Conservation (phyloP, 2,329 filamentous ascomycete species). For the Trichoderma sp. region DNA sequence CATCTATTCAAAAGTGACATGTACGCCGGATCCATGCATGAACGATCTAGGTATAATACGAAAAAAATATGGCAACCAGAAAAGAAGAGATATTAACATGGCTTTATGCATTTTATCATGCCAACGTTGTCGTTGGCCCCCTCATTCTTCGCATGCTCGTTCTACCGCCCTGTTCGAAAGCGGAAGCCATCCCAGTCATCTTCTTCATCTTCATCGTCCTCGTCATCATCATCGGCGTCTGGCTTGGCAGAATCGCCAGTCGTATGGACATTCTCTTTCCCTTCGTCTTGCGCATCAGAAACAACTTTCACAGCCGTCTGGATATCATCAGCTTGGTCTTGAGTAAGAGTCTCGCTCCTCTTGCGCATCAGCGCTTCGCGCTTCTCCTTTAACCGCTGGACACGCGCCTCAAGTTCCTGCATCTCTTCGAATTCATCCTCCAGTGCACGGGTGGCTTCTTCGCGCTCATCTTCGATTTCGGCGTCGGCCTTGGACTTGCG, state of each 20-base stretch:
- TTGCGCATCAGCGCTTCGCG: conserved; percentile 62
- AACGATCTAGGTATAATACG: neutral
- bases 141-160: neutral
- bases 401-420: conserved; percentile 73
- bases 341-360: conserved; percentile 34
- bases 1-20: neutral
- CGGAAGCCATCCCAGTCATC: conserved; percentile 64
- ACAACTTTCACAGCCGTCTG: neutral
- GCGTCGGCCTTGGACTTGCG: conserved; percentile 57
- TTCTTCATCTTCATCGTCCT: conserved; percentile 25
- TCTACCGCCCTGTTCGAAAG: conserved; percentile 37
- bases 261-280: conserved; percentile 34
- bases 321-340: conserved; percentile 25
- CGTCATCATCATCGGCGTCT: conserved; percentile 46
- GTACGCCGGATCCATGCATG: conserved; percentile 3
- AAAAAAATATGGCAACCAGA: neutral
- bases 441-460: conserved; percentile 72
- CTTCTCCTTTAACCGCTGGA: conserved; percentile 67
- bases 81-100: neutral
- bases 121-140: neutral
- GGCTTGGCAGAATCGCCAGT: conserved; percentile 43
- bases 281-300: neutral
- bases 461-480: conserved; percentile 65
- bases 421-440: conserved; percentile 83
- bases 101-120: neutral